Evolutionary conservation across 352 stramenopile genomes (phyloP).

Genomic region (Phytophthora colocasiae): DNA sequence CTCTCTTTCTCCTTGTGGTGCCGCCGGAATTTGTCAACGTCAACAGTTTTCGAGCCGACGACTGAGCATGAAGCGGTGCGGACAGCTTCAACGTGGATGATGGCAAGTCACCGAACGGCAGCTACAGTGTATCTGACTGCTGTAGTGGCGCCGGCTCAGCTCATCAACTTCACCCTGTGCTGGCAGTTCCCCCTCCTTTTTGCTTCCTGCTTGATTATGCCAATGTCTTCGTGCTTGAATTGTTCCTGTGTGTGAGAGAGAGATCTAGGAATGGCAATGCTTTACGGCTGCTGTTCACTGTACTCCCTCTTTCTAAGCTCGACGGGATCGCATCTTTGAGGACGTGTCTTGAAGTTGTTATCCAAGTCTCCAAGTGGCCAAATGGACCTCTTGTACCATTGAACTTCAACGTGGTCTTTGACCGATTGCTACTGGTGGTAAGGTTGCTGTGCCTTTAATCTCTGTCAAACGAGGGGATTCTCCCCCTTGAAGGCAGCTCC

Average conservation of each 20-base stretch:
- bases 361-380: not conserved
- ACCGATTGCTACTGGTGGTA: conserved; percentile 35
- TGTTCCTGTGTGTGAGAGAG: no score
- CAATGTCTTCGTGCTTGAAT: not conserved
- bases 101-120: conserved; percentile 4
- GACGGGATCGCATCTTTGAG: conserved; percentile 3
- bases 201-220: conserved; percentile 6
- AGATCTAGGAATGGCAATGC: not conserved
- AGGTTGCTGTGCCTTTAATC: conserved; percentile 28
- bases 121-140: conserved; percentile 1
- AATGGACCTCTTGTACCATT: conserved; percentile 37
- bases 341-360: conserved; percentile 25
- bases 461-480: conserved; percentile 30
- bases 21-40: conserved; percentile 41
- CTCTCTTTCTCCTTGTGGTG: conserved; percentile 1
- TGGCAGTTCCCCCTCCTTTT: not conserved
- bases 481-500: not conserved
- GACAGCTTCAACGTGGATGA: conserved; percentile 38
- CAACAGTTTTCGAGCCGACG: conserved; percentile 40
- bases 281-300: conserved; percentile 5
- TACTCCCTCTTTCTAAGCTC: not conserved
- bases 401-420: conserved; percentile 38
- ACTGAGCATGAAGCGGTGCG: conserved; percentile 25
- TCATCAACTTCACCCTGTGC: not conserved
- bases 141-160: conserved; percentile 11